Base-by-base conservation (phyloP, 257 asterid genomes). In the Penstemon barbatus region DNA sequence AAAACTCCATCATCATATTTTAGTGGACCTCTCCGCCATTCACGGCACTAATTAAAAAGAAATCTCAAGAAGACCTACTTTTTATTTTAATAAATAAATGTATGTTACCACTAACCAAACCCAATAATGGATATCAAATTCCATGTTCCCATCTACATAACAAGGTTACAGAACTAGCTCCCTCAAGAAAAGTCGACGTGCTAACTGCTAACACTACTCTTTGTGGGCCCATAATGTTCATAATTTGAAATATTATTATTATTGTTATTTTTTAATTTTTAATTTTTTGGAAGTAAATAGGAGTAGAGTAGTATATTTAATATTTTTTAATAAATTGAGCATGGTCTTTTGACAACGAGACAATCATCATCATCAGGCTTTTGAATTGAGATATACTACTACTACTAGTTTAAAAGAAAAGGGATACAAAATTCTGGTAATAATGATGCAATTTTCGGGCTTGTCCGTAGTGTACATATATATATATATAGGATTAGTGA, bases 31-130 rank as follows among this genome's bases (percentile, higher is more conserved):
- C 66, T 65, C 81, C 89, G 77, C 71, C 86, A 84, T 68, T 85
- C 77, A 72, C 89, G 95, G 74, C 87, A 41, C 77, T 68, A 75
- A 84, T 74, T 75, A 77, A 66, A 68, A 15, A 51, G 2, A 40
- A 6, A 15, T 44, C 10, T 48, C 18, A 57, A 69, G 11, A 57
- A 69, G 11, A 63, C 62, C 62, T 41, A 60, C 45, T 69, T 43
- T 48, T 43, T 48, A 25, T 19, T 19, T 15, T 1, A 44, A 54
- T 15, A 66, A n/a, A n/a, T n/a, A n/a, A n/a, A 60, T 37, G 12
- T 18, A 25, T 44, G 53, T 57, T 57, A 70, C 62, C 61, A 49
- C 51, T 42, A 69, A 71, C 61, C 33, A 25, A 25, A 25, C 33
- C 4, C 61, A 54, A 74, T 82, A 57, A 72, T 76, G 81, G 77